Evolutionary conservation across 257 asterid species (phyloP).

Genomic region (Forsythia viridissima): DNA sequence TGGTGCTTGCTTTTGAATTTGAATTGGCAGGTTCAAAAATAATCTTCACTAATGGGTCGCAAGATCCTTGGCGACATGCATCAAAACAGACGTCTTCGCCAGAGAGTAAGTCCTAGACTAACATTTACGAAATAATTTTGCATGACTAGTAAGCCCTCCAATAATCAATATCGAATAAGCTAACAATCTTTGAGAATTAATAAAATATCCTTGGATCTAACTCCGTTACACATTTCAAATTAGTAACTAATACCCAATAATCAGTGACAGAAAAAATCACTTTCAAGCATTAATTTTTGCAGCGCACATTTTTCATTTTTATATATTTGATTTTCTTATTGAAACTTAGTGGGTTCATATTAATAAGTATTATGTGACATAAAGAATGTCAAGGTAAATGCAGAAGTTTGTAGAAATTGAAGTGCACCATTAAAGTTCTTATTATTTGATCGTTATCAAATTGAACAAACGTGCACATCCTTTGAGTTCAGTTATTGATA

Average conservation of each 20-base stretch:
- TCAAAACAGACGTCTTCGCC: constrained; percentile 82
- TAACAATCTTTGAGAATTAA: not conserved
- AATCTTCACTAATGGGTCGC: constrained; percentile 91
- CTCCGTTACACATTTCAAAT: not conserved
- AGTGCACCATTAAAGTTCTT: too few species aligned
- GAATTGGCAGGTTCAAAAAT: constrained; percentile 76
- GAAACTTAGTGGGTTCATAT: not conserved
- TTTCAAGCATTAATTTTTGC: not conserved
- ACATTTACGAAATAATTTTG: constrained; percentile 4
- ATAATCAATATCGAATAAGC: not conserved
- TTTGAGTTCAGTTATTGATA: too few species aligned
- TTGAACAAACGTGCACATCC: too few species aligned
- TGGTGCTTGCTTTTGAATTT: constrained; percentile 10
- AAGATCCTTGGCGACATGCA: constrained; percentile 99
- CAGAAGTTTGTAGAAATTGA: not conserved
- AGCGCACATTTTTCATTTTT: not conserved
- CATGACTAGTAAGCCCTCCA: not conserved
- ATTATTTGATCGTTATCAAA: too few species aligned
- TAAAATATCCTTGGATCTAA: not conserved
- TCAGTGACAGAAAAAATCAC: not conserved
- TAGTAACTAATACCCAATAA: not conserved
- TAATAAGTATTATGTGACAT: not conserved
- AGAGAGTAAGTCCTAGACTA: constrained; percentile 57
- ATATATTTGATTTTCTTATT: not conserved
- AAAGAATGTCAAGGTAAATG: not conserved